Percentiles rank a stretch among this genome's conserved stretches.
Evolutionary conservation across 2,329 filamentous ascomycete genomes (phyloP).

Genomic region (Talaromyces pinophilus): DNA sequence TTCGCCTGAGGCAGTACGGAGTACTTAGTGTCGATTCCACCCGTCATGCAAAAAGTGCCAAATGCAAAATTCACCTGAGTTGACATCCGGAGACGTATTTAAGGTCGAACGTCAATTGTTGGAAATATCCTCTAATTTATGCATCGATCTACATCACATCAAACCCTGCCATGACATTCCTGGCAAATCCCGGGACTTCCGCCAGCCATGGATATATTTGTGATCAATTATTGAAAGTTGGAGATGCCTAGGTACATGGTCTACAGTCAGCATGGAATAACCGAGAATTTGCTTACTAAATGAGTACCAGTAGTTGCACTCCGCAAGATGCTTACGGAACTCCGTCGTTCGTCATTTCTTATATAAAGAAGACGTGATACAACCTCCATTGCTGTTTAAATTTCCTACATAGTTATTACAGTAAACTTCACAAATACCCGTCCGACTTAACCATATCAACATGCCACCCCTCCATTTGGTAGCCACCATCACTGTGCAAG

Average conservation of each 20-base stretch:
- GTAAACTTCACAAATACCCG: too few relatives aligned
- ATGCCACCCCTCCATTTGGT: slow-evolving; percentile 12
- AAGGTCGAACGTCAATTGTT: not conserved
- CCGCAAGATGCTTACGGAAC: not conserved
- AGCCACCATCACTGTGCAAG: slow-evolving; percentile 9
- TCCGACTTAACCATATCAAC: not conserved
- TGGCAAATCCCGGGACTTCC: not conserved
- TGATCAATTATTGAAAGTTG: not conserved
- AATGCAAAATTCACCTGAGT: not conserved
- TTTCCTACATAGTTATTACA: too few relatives aligned
- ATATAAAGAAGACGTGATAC: not conserved
- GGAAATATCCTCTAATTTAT: not conserved
- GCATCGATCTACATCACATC: not conserved
- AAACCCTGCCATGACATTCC: not conserved
- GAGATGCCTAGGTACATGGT: not conserved
- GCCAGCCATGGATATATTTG: not conserved
- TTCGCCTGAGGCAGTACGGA: too few relatives aligned
- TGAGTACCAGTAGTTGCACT: not conserved
- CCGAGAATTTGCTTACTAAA: slow-evolving; percentile 2
- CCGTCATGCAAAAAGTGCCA: too few relatives aligned
- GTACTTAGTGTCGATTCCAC: too few relatives aligned
- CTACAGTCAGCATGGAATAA: not conserved
- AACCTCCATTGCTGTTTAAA: not conserved
- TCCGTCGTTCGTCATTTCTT: not conserved
- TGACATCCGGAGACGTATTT: not conserved